Evolutionary conservation across 2,329 filamentous ascomycete species (phyloP), one percentile per base, ranked within the genome.

Genomic region (Fusarium chaquense): DNA sequence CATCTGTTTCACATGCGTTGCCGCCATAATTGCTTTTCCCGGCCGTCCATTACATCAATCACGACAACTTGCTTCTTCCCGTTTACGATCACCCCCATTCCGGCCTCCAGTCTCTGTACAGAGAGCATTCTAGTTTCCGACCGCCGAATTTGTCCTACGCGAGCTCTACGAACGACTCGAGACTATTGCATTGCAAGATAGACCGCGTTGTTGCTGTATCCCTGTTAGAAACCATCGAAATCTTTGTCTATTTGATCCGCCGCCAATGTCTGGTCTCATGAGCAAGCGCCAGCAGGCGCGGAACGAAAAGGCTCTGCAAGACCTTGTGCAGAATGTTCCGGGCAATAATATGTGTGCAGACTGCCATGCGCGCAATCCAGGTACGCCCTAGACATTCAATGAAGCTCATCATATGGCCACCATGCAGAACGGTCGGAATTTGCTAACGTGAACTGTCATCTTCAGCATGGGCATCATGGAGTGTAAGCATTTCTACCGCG

Each of bases 201-300:
- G 45, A 41, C 52, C 59, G 30, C 53, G 16, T 57, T 63, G 59
- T 47, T 55, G 63, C 41, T 56, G 54, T 47, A 44, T 46, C 41
- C 58, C 43, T 47, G 67, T 22, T 38, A 44, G 50, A 56, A 52
- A 49, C 40, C 9, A 40, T 47, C 38, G 24, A 38, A 53, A 38
- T 33, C 36, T 43, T 52, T 30, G 49, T 53, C 53, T 57, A 33
- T 45, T n/a, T 30, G 56, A 47, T 55, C 64, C 38, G 57, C 43
- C 66, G 66, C 49, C 71, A 96, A 52, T 94, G 92, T 87, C 92
- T 59, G 86, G 87, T 58, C 85, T 89, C 45, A 85, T 97, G 79
- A 97, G 91, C 85, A 99, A 98, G 87, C 93, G 96, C 82, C 93
- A 98, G 84, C 95, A 98, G 86, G 93, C 92, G 85, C 94, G 96